These are phyloP conservation scores for Rhamnella rubrinervis DNA, from an alignment of 331 rosid genomes.

Conservation along the genomic window DNA sequence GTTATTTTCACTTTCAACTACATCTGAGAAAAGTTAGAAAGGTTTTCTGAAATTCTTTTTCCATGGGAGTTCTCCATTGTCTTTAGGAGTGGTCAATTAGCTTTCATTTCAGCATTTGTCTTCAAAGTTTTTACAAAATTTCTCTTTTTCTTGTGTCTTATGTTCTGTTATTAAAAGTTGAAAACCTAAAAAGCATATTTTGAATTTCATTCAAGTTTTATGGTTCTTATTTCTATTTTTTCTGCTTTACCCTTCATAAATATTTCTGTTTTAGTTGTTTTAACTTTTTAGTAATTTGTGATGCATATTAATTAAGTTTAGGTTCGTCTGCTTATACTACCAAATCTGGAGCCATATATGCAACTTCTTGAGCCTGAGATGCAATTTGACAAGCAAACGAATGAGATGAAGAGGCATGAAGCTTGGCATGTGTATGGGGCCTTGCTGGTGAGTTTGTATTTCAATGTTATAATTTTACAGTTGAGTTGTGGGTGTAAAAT, in stretches of 20 bases:
- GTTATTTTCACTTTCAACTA: too few species aligned
- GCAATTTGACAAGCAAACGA: slow-evolving; percentile 73
- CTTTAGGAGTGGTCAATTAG: too few species aligned
- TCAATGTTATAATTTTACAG: slow-evolving; percentile 10
- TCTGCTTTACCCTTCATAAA: slow-evolving; percentile 22
- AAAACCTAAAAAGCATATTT: too few species aligned
- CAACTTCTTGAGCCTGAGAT: slow-evolving; percentile 81
- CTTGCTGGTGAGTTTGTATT: slow-evolving; percentile 64
- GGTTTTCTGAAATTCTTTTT: too few species aligned
- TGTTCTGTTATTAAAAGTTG: too few species aligned
- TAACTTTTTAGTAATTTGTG: slow-evolving; percentile 7
- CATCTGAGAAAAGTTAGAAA: too few species aligned
- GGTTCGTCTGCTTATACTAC: slow-evolving; percentile 80
- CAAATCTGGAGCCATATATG: slow-evolving; percentile 88
- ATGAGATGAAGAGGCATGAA: slow-evolving; percentile 74
- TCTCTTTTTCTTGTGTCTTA: too few species aligned
- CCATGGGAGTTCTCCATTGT: too few species aligned
- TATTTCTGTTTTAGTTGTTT: slow-evolving; percentile 6
- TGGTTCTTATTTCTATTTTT: slow-evolving; percentile 5
- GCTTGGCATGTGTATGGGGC: slow-evolving; percentile 90
- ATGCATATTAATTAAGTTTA: slow-evolving; percentile 32
- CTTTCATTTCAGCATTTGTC: too few species aligned
- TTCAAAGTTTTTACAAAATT: too few species aligned
- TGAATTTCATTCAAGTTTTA: neutral
- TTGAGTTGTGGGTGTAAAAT: neutral